Base-by-base conservation (phyloP, 1,284 basidiomycete genomes). In the Pyrrhoderma lamaoense region DNA sequence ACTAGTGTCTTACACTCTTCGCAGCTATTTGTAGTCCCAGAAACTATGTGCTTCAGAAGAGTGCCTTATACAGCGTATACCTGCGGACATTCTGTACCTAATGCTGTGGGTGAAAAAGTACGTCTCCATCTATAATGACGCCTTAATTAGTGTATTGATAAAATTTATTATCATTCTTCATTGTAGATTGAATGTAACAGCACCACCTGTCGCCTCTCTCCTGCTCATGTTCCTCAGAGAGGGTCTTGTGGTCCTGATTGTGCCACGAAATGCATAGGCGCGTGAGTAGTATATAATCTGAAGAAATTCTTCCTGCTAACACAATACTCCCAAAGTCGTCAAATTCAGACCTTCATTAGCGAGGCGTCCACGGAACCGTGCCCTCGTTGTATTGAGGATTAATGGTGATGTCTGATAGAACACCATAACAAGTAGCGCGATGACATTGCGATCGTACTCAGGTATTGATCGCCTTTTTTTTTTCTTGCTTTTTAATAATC, bases 31-130 rank as follows among this genome's bases (percentile, higher is more conserved):
- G 7, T 40, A 40, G 38, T 22, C 21, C 38, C 42, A 37, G 19
- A 45, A 16, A 37, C 38, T 8, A 70, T 70, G 69, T 70, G 69
- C 57, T 62, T 62, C 60, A 61, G 65, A 59, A 58, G 63, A 54
- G 64, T 70, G 42, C 52, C 61, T 7, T 64, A 61, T 51, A 61
- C 55, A 14, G 55, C 56, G 43, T 61, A 69, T 56, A 52, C 58
- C 38, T 71, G 69, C 56, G 70, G 71, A 49, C 67, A 67, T 57
- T 65, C 52, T 4, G 27, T 39, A 16, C 52, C 52, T n/a, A 37
- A 14, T 23, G 25, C 18, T 34, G 23, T 31, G 3, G 52, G 52
- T 3, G 47, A 40, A 42, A 11, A 40, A n/a, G 52, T 54, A 34
- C 40, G 37, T 31, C 18, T 39, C 21, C 43, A 11, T 3, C 38